These are phyloP conservation scores for Phialemonium atrogriseum DNA, from an alignment of 2,329 filamentous ascomycete genomes.

Conservation along the genomic window DNA sequence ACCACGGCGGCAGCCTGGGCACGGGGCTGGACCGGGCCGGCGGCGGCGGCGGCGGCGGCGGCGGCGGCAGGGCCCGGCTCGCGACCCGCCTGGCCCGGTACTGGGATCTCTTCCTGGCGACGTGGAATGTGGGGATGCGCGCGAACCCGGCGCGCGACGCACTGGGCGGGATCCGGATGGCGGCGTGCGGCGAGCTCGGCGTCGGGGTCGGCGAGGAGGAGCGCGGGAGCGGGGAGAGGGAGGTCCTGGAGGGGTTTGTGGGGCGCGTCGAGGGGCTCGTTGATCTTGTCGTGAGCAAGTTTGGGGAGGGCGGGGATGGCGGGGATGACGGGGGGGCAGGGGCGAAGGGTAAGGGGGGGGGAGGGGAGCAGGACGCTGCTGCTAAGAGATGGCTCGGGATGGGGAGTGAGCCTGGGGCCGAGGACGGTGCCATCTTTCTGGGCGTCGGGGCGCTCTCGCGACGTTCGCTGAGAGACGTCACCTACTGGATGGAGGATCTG, in stretches of 20 bases:
- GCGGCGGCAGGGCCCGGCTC: slow-evolving; percentile 66
- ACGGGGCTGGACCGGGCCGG: slow-evolving; percentile 58
- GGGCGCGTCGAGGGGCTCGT: slow-evolving; percentile 73
- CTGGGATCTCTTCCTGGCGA: slow-evolving; percentile 63
- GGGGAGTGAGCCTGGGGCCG: slow-evolving; percentile 56
- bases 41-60: too few species aligned
- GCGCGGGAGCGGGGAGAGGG: slow-evolving; percentile 84
- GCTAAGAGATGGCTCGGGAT: slow-evolving; percentile 84
- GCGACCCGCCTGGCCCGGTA: slow-evolving; percentile 66
- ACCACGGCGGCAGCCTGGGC: slow-evolving; percentile 70
- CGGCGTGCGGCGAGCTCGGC: slow-evolving; percentile 83
- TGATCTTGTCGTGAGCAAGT: slow-evolving; percentile 81
- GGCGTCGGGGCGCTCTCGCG: slow-evolving; percentile 68
- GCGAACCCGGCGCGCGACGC: slow-evolving; percentile 78
- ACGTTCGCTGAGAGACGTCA: slow-evolving; percentile 62
- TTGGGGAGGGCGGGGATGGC: slow-evolving; percentile 46
- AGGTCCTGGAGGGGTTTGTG: slow-evolving; percentile 85
- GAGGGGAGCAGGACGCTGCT: slow-evolving; percentile 23
- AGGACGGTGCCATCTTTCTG: slow-evolving; percentile 82
- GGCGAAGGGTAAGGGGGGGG: slow-evolving; percentile 12
- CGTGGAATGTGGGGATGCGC: slow-evolving; percentile 85
- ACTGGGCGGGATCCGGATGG: slow-evolving; percentile 78
- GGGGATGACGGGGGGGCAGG: slow-evolving; percentile 14
- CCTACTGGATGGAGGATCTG: slow-evolving; percentile 81
- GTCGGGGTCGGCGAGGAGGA: slow-evolving; percentile 95